phyloP scores from a whole-genome alignment of 257 asterid species.

The Scutellaria minor region DNA sequence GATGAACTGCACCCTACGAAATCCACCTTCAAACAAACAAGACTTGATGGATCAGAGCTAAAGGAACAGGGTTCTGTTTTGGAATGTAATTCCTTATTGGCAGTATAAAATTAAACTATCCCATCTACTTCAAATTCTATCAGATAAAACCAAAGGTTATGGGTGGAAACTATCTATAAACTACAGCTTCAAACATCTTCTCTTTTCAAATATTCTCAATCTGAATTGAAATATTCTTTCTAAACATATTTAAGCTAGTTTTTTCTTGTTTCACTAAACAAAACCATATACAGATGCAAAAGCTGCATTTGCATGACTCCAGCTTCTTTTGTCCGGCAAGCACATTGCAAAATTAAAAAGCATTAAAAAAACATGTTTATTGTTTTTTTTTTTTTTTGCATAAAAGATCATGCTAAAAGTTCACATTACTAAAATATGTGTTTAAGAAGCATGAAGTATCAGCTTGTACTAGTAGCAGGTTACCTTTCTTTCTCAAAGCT shows the following conservation, averaged over 20 bases:
- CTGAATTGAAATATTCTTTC: not conserved
- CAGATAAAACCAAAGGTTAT: constrained; percentile 7
- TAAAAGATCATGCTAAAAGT: not conserved
- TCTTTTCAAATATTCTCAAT: constrained; percentile 1
- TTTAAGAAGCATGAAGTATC: not conserved
- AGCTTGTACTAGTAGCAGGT: constrained; percentile 26
- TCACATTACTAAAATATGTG: not conserved
- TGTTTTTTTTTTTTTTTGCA: not conserved
- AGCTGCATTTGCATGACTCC: constrained; percentile 26
- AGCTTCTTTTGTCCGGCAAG: constrained; percentile 19
- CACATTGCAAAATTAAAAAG: constrained; percentile 20
- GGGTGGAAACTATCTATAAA: constrained; percentile 23
- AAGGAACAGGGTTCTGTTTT: constrained; percentile 13
- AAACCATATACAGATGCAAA: constrained; percentile 13
- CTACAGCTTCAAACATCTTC: constrained; percentile 8
- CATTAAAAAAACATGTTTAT: constrained; percentile 6
- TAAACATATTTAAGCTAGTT: constrained; percentile 21
- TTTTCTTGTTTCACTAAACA: constrained; percentile 15
- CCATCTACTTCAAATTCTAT: constrained; percentile 23
- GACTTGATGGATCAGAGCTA: constrained; percentile 28
- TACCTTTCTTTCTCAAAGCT: constrained; percentile 77
- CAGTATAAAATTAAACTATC: constrained; percentile 14
- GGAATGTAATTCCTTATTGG: constrained; percentile 13
- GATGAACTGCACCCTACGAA: constrained; percentile 59
- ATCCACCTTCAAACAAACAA: constrained; percentile 64